Evolutionary conservation across 116 monocot genomes (phyloP), one percentile per base, ranked within the genome.

Genomic region (Iris pallida): DNA sequence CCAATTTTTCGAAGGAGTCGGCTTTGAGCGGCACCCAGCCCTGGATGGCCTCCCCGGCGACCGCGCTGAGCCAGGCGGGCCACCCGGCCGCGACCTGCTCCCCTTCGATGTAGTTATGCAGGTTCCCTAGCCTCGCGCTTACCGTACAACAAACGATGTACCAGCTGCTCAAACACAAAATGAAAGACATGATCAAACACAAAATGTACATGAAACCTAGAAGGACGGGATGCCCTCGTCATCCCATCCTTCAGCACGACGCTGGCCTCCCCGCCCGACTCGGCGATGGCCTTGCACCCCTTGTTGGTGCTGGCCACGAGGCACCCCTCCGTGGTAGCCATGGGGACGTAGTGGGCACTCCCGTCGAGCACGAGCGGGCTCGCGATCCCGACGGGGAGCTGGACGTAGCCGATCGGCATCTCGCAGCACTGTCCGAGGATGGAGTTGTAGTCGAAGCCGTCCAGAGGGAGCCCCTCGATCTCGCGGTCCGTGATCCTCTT

Each of bases 291-390:
- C 81, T 96, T 96, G 67, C 80, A 92, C n/a, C 96, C 96, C 59
- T 92, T 78, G 62, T 96, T 96, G 12, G 92, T 92, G 77, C 96
- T 96, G n/a, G 89, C 96, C 20, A 96, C 86, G 16, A 96, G 77
- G 69, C 92, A 91, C 47, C 91, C 95, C 64, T 95, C 95, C 5
- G 91, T 95, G 7, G 91, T 95, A 12, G 91, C 95, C 95, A 95
- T 95, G 13, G 95, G 95, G 52, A 95, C 70, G 44, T 88, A 81
- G 74, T 80, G 86, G 55, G 66, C 40, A 48, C 65, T 79, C 42
- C 91, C 95, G 59, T 95, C 88, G 42, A 95, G 78, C 20, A 82
- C 12, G 70, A 95, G 60, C 43, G 95, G 95, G 11, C 91, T 91
- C 17, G 91, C 88, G 55, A 95, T 82, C 47, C 91, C 95, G 30